These are phyloP conservation scores for Aspergillus sclerotialis DNA, from an alignment of 2,329 filamentous ascomycete species.

Conservation along the genomic window DNA sequence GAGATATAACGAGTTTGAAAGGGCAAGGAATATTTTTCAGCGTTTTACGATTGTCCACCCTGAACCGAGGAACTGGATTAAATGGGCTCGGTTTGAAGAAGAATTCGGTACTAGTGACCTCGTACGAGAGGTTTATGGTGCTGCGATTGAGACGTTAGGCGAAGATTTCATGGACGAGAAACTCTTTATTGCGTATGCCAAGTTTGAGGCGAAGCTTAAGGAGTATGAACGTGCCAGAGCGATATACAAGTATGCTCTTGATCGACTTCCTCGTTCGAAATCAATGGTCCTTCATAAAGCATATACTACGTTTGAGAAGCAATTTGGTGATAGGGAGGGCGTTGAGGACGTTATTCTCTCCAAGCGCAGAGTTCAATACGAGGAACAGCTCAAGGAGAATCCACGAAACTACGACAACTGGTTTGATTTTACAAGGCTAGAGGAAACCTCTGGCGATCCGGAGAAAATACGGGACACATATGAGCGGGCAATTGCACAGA, in stretches of 20 bases:
- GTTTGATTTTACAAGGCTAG: slow-evolving; percentile 90
- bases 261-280: slow-evolving; percentile 81
- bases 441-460: slow-evolving; percentile 75
- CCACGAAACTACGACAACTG: slow-evolving; percentile 94
- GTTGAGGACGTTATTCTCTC: slow-evolving; percentile 95
- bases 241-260: slow-evolving; percentile 94
- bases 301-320: slow-evolving; percentile 97
- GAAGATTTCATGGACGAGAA: slow-evolving; percentile 96
- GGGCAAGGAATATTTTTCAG: slow-evolving; percentile 83
- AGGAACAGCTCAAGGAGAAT: slow-evolving; percentile 89
- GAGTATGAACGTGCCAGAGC: slow-evolving; percentile 89
- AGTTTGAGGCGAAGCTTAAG: slow-evolving; percentile 89
- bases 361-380: slow-evolving; percentile 86
- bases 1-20: slow-evolving; percentile 83
- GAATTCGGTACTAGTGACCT: slow-evolving; percentile 87
- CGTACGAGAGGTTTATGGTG: slow-evolving; percentile 85
- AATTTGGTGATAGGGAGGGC: slow-evolving; percentile 87
- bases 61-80: slow-evolving; percentile 95
- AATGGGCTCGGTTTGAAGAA: slow-evolving; percentile 96
- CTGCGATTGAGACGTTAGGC: slow-evolving; percentile 79
- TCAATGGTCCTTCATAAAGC: slow-evolving; percentile 81
- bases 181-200: slow-evolving; percentile 91
- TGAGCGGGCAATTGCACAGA: slow-evolving; percentile 89
- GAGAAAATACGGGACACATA: slow-evolving; percentile 88
- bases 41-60: slow-evolving; percentile 89